Base-by-base conservation (phyloP, 2,329 filamentous ascomycete species). In the Aspergillus fumigatiaffinis region DNA sequence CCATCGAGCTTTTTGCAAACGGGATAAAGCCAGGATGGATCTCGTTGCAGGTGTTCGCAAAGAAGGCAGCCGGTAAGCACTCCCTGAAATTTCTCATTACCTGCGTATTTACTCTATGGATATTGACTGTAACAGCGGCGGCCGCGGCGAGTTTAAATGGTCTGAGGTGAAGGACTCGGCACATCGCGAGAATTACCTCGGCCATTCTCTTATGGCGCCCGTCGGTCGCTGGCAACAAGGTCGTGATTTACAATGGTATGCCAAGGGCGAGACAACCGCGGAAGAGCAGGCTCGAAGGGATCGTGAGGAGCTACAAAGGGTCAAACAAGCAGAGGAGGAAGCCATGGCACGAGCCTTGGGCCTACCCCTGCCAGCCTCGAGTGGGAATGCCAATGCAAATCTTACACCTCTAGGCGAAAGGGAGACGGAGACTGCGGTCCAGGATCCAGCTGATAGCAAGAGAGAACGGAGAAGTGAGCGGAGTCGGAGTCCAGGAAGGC, bases 311-410 rank as follows among this genome's bases (percentile, higher is more conserved):
- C 82, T 94, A 66, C 84, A 86, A 65, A 86, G 83, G 64, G 83
- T 97, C 71, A 97, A 96, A 69, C 90, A 96, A 73, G 91, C 89
- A 0, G 94, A 99, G 69, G 90, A 96, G 71, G 93, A 97, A 72
- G 94, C 92, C 1, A 87, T 97, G 71, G 87, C 91, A 3, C 82
- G 80, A 48, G 92, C 92, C 0, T 78, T 99, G 54, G 94, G 94
- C 0, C 77, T 97, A 29, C 91, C 91, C 0, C 81, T 89, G 1
- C 84, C 87, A 1, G 77, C 81, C 6, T 80, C 76, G 55, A 66
- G 60, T 26, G 83, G 82, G 1, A 84, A 82, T 3, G 82, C 83
- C 2, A 95, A 94, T 71, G 84, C 83, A 50, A 86, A 86, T 60
- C 60, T 81, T 66, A 78, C 76, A 21, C 82, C 89, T 0, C 74